Conservation (phyloP, 2,329 filamentous ascomycete species). For the Teratosphaeria pseudoeucalypti region DNA sequence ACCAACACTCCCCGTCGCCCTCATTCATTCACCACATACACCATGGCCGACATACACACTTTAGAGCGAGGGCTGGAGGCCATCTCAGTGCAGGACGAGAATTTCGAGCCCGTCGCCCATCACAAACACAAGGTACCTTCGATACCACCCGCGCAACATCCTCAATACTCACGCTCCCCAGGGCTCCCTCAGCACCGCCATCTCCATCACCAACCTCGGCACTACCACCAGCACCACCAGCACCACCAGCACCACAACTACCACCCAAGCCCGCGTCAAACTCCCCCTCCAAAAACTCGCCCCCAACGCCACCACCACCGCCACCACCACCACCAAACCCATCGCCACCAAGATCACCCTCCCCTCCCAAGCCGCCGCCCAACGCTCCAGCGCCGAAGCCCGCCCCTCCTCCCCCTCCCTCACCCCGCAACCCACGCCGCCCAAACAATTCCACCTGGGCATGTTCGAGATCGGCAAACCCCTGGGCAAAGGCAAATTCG, state of each 20-base stretch:
- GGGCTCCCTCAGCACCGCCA: constrained; percentile 37
- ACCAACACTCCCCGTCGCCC: background rate
- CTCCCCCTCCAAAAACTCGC: constrained; percentile 71
- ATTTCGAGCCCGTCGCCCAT: constrained; percentile 38
- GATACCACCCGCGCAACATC: background rate
- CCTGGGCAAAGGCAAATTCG: constrained; percentile 79
- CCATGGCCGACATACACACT: constrained; percentile 51
- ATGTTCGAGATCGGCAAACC: constrained; percentile 92
- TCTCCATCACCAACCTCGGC: constrained; percentile 39
- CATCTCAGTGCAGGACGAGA: constrained; percentile 83
- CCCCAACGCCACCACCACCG: constrained; percentile 56
- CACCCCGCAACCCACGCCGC: constrained; percentile 8
- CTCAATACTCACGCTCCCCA: constrained; percentile 18
- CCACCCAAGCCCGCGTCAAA: constrained; percentile 55
- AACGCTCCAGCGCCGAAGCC: constrained; percentile 29
- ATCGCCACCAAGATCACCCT: constrained; percentile 56
- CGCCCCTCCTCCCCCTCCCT: constrained; percentile 21
- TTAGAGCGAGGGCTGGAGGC: constrained; percentile 84
- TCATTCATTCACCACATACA: constrained; percentile 4
- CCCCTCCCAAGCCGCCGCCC: constrained; percentile 54
- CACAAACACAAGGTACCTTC: constrained; percentile 3
- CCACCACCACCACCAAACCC: constrained; percentile 45
- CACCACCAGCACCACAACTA: constrained; percentile 9
- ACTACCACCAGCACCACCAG: constrained; percentile 25
- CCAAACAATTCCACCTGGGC: constrained; percentile 66